Base-by-base conservation (phyloP, 495 filamentous ascomycete genomes). In the Trypethelium eluteriae region DNA sequence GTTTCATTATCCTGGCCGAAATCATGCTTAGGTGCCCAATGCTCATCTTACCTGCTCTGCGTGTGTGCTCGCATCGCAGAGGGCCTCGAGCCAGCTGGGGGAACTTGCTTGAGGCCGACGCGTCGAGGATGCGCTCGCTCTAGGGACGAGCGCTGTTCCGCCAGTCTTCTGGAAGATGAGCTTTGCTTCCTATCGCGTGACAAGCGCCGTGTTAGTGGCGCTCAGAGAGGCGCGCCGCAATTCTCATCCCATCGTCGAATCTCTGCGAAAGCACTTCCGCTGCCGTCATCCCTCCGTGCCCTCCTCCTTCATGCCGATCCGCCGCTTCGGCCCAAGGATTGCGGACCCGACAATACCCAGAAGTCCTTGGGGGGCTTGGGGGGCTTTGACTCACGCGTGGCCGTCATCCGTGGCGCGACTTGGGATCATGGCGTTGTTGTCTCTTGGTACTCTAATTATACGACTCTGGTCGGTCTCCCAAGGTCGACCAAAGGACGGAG, bases 11-110 rank as follows among this genome's bases (percentile, higher is more conserved):
- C 53, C 53, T 36, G 53, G 53, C 32, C 32, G 5, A 59, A 9
- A 34, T 59, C 32, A 59, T 59, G 53, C 53, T 59, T 10, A 59
- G n/a, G 53, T 59, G 53, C 53, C 53, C 53, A 59, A 59, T 59
- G 32, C 25, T 59, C 41, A 59, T 34, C 11, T 36, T 53, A 14
- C 12, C 5, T 32, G 53, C 14, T 36, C 6, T 18, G 5, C 53
- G 25, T 36, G 53, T n/a, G 0, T 5, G 12, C 49, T 53, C 49
- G 41, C 7, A 16, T 16, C 16, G 41, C 41, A 7, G 9, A 7
- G 25, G 25, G 25, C 25, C 25, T 1, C 25, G 25, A 25, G 25
- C 25, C 25, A 25, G 25, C 25, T 0, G 25, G 49, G 49, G 18
- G 18, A 53, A 53, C 5, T 16, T 53, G 49, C 49, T 53, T 14